Evolutionary conservation across 108 stramenopile species (phyloP), one percentile per base, ranked within the genome.

Genomic region (Skeletonema menzelii): DNA sequence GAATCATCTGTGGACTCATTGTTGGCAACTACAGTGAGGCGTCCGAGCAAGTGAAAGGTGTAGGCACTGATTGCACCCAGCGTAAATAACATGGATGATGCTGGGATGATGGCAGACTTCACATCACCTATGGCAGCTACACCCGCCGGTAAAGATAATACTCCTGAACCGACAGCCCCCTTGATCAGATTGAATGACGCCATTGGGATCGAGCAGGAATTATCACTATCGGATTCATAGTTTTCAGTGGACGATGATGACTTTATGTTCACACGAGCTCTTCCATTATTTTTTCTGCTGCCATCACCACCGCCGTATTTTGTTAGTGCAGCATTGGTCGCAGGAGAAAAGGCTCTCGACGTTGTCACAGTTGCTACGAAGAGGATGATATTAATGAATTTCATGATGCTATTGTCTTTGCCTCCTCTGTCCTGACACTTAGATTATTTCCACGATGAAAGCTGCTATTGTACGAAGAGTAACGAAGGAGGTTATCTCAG

Each of bases 101-200:
- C 88, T 34, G 97, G 94, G 8, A 85, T 37, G 32, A 96, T 63
- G 37, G 46, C 46, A 47, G 46, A 47, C 19, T 47, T 47, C 11
- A 70, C 70, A 81, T 90, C 84, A 26, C 78, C 80, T 28, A 84
- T 77, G 22, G 84, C 91, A 20, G 91, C 92, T 27, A 96, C 74
- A 8, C 91, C 96, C 0, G 78, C 83, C 5, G 95, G 91, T 8
- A 94, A 82, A 4, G 91, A 85, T 59, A 98, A 86, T 27, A 96
- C 83, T 27, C 97, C 97, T 13, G 86, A 84, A 44, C 97, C 97
- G 28, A 91, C 74, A 57, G 91, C 84, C 32, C 93, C 95, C 82
- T 97, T 97, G 63, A 95, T 88, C 37, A 97, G 70, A 76, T 95
- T 97, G 71, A 97, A 90, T 11, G 92, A 85, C 15, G 89, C 75